Evolutionary conservation across 257 asterid species (phyloP).

Genomic region (Solanum pinnatisectum): DNA sequence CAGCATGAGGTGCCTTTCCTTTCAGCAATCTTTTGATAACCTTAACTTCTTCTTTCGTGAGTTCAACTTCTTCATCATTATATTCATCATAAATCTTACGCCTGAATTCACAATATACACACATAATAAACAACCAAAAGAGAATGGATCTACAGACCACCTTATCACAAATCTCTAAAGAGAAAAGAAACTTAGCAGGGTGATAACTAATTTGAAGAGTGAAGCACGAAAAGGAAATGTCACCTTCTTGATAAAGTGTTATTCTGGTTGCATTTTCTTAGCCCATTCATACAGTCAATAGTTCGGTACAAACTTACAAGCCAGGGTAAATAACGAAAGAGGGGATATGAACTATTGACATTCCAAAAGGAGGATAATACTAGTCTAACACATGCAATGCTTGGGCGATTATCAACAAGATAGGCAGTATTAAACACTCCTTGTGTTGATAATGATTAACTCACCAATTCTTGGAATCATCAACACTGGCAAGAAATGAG

Average conservation of each 20-base stretch:
- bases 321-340: neutral
- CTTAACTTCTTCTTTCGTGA: conserved; percentile 66
- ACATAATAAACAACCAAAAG: neutral
- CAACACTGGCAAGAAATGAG: conserved; percentile 67
- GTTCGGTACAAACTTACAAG: neutral
- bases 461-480: conserved; percentile 77
- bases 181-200: neutral
- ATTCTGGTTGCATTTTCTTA: neutral
- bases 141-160: conserved; percentile 1
- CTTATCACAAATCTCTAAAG: neutral
- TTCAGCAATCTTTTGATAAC: conserved; percentile 51
- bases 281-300: neutral
- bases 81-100: conserved; percentile 72
- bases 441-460: conserved; percentile 1
- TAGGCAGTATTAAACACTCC: neutral
- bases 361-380: neutral
- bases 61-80: conserved; percentile 88
- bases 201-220: neutral
- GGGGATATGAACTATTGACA: neutral
- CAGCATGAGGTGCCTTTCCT: conserved; percentile 92
- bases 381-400: neutral
- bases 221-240: neutral
- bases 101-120: conserved; percentile 34
- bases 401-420: neutral
- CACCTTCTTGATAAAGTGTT: neutral